phyloP scores from a whole-genome alignment of 306 rosid species.

The Astragalus glycyphyllos region DNA sequence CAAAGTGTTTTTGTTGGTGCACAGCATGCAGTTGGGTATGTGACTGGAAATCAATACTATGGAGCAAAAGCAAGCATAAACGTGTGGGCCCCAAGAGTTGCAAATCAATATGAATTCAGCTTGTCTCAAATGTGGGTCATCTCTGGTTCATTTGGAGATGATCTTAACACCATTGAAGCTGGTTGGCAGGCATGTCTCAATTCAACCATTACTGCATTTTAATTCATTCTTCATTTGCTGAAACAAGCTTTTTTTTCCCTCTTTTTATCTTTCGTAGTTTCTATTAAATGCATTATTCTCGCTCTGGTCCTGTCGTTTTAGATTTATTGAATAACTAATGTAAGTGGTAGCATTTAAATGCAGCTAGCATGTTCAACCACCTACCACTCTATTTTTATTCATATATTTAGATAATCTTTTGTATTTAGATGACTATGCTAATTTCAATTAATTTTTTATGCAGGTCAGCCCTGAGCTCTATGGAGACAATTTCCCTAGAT shows the following conservation, averaged over 20 bases:
- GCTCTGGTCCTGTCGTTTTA: too few species aligned
- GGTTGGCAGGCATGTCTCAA: constrained; percentile 88
- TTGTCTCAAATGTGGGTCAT: constrained; percentile 99
- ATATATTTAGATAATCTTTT: constrained; percentile 10
- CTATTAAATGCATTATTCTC: too few species aligned
- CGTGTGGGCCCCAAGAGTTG: constrained; percentile 93
- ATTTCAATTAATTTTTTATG: constrained; percentile 51
- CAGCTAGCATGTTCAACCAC: constrained; percentile 56
- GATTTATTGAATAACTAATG: too few species aligned
- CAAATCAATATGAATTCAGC: constrained; percentile 91
- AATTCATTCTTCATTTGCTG: constrained; percentile 12
- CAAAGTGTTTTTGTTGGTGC: background rate
- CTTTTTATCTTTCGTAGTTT: too few species aligned
- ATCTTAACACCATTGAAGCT: constrained; percentile 97
- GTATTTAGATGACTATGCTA: constrained; percentile 37
- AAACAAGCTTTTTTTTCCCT: background rate
- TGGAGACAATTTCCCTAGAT: constrained; percentile 91
- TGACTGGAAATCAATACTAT: constrained; percentile 81
- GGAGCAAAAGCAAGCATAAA: constrained; percentile 98
- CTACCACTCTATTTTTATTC: constrained; percentile 42
- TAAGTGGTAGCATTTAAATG: too few species aligned
- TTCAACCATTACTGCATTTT: constrained; percentile 40
- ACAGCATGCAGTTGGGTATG: constrained; percentile 99
- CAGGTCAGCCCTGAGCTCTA: constrained; percentile 98
- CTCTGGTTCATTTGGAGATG: constrained; percentile 94